A percentile compares a stretch with the other conserved stretches of the same genome.
phyloP scores from a whole-genome alignment of 83 land plant species.

The Diphasiastrum complanatum region DNA sequence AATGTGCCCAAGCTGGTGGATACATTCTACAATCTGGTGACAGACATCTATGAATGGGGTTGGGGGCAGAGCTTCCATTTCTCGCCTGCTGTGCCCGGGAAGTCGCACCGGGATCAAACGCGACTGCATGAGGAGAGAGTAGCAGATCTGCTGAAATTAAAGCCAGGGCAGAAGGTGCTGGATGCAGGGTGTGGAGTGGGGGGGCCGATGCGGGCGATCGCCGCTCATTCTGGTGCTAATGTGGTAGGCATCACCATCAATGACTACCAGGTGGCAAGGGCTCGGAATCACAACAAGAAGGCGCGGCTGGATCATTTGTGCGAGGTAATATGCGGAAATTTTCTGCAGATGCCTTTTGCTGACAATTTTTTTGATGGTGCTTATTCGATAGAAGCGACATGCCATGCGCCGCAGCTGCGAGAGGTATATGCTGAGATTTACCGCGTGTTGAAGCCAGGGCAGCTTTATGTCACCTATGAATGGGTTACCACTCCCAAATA shows the following conservation, averaged over 20 bases:
- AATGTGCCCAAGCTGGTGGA: slow-evolving; percentile 84
- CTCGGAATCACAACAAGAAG: slow-evolving; percentile 69
- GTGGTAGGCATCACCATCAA: slow-evolving; percentile 93
- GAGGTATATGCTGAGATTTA: slow-evolving; percentile 72
- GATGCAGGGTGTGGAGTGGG: slow-evolving; percentile 91
- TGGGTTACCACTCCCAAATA: slow-evolving; percentile 77
- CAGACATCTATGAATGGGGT: slow-evolving; percentile 98
- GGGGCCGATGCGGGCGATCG: slow-evolving; percentile 90
- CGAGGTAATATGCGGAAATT: slow-evolving; percentile 90
- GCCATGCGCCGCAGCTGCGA: slow-evolving; percentile 75
- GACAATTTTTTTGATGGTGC: slow-evolving; percentile 66
- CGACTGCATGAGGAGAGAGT: slow-evolving; percentile 77
- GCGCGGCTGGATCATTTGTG: slow-evolving; percentile 69
- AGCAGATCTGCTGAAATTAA: slow-evolving; percentile 57
- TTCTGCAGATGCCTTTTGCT: slow-evolving; percentile 70
- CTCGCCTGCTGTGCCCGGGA: slow-evolving; percentile 69
- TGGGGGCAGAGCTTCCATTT: slow-evolving; percentile 98
- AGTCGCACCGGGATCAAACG: slow-evolving; percentile 71
- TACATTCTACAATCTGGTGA: slow-evolving; percentile 91
- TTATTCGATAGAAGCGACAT: slow-evolving; percentile 89
- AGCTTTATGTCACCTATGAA: slow-evolving; percentile 77
- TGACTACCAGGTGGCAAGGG: slow-evolving; percentile 81
- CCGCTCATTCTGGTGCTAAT: slow-evolving; percentile 60
- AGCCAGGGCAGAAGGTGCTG: slow-evolving; percentile 47
- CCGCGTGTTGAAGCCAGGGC: slow-evolving; percentile 72